phyloP scores from a whole-genome alignment of 495 filamentous ascomycete species.

The Talaromyces proteolyticus region DNA sequence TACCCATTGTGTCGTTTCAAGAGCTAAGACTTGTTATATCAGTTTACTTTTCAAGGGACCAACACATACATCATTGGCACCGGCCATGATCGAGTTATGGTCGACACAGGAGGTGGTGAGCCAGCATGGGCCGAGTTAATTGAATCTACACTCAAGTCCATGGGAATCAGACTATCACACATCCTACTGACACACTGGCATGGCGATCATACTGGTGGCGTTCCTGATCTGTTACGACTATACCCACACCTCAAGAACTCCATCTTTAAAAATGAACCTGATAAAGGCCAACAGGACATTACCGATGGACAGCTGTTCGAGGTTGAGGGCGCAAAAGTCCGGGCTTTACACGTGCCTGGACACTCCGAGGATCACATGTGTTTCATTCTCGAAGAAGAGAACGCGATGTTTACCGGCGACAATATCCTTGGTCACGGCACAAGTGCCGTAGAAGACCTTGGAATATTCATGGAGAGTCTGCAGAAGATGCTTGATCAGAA shows the following conservation, averaged over 20 bases:
- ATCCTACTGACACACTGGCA: constrained; percentile 81
- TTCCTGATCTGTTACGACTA: constrained; percentile 50
- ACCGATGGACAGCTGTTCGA: constrained; percentile 30
- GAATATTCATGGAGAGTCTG: constrained; percentile 29
- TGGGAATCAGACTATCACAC: constrained; percentile 41
- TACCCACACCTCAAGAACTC: constrained; percentile 35
- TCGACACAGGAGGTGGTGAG: constrained; percentile 60
- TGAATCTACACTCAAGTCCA: constrained; percentile 9
- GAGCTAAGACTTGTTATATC: background rate
- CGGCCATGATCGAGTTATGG: constrained; percentile 51
- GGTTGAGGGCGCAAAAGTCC: constrained; percentile 33
- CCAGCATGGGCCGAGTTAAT: constrained; percentile 19
- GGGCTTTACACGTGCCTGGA: constrained; percentile 32
- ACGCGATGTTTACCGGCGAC: constrained; percentile 83
- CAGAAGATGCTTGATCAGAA: constrained; percentile 20
- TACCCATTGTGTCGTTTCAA: too few species aligned
- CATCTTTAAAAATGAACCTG: constrained; percentile 42
- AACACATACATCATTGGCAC: constrained; percentile 77
- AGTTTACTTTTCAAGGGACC: constrained; percentile 49
- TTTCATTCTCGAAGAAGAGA: constrained; percentile 48
- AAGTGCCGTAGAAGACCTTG: constrained; percentile 30
- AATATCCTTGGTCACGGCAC: constrained; percentile 47
- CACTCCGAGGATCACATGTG: constrained; percentile 44
- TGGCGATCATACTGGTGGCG: constrained; percentile 68
- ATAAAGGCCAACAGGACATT: constrained; percentile 36